Conservation (phyloP, 2,329 filamentous ascomycete genomes). For the Fusarium buharicum region DNA sequence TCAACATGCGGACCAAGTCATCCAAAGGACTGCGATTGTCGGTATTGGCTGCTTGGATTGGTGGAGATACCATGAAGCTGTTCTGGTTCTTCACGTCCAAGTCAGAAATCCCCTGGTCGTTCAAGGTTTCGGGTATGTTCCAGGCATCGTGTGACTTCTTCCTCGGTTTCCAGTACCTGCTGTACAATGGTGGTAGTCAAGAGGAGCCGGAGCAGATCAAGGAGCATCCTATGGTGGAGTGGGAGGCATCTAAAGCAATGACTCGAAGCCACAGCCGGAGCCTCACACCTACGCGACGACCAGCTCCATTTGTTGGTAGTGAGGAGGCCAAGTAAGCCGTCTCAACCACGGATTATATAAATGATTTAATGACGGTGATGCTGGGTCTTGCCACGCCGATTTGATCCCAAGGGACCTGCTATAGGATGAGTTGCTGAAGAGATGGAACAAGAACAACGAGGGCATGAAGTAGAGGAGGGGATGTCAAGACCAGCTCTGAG, state of each 20-base stretch:
- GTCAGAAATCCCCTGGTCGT: conserved; percentile 77
- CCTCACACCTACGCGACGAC: conserved; percentile 54
- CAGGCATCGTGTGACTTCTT: conserved; percentile 81
- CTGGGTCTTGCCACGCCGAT: conserved; percentile 13
- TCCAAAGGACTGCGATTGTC: conserved; percentile 82
- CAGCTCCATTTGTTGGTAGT: conserved; percentile 52
- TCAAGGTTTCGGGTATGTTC: conserved; percentile 85
- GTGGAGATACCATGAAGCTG: conserved; percentile 87
- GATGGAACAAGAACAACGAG: conserved; percentile 21
- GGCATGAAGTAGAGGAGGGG: background rate
- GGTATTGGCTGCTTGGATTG: conserved; percentile 80
- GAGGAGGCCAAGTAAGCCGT: conserved; percentile 39
- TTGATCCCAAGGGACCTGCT: conserved; percentile 11
- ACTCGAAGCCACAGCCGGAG: conserved; percentile 48
- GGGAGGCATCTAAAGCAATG: conserved; percentile 46
- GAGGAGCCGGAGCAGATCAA: conserved; percentile 50
- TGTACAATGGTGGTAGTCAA: conserved; percentile 67
- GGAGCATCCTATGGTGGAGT: conserved; percentile 53
- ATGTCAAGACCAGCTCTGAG: background rate
- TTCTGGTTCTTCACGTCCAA: conserved; percentile 82
- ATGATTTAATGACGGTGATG: conserved; percentile 34
- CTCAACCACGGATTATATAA: conserved; percentile 9
- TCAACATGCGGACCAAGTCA: conserved; percentile 74
- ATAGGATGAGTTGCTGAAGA: conserved; percentile 14
- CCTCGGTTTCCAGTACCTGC: conserved; percentile 77